Conservation (phyloP, 2,329 filamentous ascomycete genomes). For the Myriosclerotinia scirpicola region DNA sequence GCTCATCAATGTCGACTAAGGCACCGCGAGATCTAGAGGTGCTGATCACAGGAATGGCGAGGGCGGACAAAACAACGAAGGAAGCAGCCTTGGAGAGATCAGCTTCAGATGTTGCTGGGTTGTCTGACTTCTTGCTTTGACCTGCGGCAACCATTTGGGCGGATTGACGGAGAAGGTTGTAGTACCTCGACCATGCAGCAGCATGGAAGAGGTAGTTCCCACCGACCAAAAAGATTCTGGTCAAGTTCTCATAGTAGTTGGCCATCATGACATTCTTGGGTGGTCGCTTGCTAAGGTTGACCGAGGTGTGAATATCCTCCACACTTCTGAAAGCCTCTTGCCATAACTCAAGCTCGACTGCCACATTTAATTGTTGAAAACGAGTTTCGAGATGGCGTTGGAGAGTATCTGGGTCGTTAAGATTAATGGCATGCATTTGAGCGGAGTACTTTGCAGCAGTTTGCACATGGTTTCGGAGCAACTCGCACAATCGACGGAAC, state of each 20-base stretch:
- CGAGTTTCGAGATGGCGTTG: conserved; percentile 97
- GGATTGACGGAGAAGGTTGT: conserved; percentile 91
- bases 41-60: conserved; percentile 99
- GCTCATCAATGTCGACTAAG: conserved; percentile 94
- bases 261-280: conserved; percentile 99
- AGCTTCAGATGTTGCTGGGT: conserved; percentile 82
- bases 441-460: conserved; percentile 98
- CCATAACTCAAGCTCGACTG: conserved; percentile 96
- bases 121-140: conserved; percentile 90
- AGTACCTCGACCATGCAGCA: conserved; percentile 95
- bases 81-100: conserved; percentile 94
- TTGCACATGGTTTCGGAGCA: conserved; percentile 97
- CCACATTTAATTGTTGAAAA: conserved; percentile 97
- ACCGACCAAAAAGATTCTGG: conserved; percentile 96
- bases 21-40: conserved; percentile 93
- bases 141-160: conserved; percentile 78
- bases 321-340: conserved; percentile 99
- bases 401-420: conserved; percentile 94
- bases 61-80: conserved; percentile 89
- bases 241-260: conserved; percentile 99
- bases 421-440: conserved; percentile 99
- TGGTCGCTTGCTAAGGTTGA: conserved; percentile 96
- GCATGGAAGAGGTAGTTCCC: conserved; percentile 99
- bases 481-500: conserved; percentile 96
- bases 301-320: conserved; percentile 96